These are phyloP conservation scores for Echinosophora koreensis DNA, from an alignment of 306 rosid species.

Conservation along the genomic window DNA sequence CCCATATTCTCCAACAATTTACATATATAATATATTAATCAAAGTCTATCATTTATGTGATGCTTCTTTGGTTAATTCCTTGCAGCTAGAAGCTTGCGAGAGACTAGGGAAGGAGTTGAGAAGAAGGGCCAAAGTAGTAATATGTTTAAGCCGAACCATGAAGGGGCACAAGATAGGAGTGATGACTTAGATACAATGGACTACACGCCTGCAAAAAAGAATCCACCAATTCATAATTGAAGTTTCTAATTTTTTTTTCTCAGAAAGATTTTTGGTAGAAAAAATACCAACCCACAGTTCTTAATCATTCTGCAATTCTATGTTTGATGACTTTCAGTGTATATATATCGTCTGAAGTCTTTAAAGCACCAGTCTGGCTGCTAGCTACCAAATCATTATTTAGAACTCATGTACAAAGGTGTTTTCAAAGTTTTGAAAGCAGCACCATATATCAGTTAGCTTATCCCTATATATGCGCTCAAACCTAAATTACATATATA, in stretches of 20 bases:
- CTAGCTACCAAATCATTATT: conserved; percentile 30
- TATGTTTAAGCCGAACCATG: conserved; percentile 47
- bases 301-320: conserved; percentile 23
- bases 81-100: conserved; percentile 59
- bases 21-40: background rate
- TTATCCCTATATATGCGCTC: conserved; percentile 19
- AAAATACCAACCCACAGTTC: conserved; percentile 20
- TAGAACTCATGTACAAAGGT: conserved; percentile 39
- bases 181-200: conserved; percentile 77
- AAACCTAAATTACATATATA: background rate
- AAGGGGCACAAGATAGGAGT: conserved; percentile 44
- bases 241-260: background rate
- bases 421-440: conserved; percentile 30
- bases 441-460: background rate
- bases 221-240: conserved; percentile 91
- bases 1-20: no score
- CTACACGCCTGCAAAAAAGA: conserved; percentile 82
- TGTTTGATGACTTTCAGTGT: conserved; percentile 25
- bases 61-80: conserved; percentile 24
- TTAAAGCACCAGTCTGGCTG: no score
- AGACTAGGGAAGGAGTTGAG: conserved; percentile 38
- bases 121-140: conserved; percentile 31
- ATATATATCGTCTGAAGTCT: conserved; percentile 27
- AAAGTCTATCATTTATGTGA: conserved; percentile 35
- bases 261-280: conserved; percentile 18